phyloP scores from a whole-genome alignment of 768 basidiomycete genomes.

The Russula vinacea region DNA sequence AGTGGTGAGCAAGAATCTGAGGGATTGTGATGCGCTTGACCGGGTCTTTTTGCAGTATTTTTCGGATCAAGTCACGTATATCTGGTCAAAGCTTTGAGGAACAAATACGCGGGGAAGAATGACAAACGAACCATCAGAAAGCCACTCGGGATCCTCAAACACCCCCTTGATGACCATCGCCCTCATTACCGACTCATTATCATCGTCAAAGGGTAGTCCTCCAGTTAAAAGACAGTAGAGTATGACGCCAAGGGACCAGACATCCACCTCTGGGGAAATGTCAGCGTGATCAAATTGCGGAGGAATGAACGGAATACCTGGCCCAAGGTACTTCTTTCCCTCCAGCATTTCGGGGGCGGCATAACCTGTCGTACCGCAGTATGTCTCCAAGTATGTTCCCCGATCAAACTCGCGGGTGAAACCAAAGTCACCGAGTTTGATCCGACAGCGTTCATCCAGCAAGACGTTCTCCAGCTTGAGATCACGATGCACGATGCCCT shows the following conservation, averaged over 20 bases:
- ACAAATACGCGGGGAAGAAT: neutral
- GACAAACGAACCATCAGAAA: constrained; percentile 66
- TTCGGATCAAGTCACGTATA: constrained; percentile 76
- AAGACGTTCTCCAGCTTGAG: constrained; percentile 95
- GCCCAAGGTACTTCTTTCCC: constrained; percentile 85
- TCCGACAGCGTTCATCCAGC: constrained; percentile 82
- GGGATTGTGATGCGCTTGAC: constrained; percentile 73
- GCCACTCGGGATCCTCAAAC: constrained; percentile 91
- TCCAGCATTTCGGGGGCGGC: constrained; percentile 91
- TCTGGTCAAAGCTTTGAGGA: constrained; percentile 46
- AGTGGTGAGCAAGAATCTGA: constrained; percentile 79
- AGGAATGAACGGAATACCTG: constrained; percentile 48
- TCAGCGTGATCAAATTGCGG: neutral
- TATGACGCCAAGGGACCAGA: constrained; percentile 94
- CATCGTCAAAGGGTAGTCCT: constrained; percentile 48
- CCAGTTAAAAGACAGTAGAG: constrained; percentile 87
- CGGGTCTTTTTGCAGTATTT: constrained; percentile 75
- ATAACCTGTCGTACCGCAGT: constrained; percentile 93
- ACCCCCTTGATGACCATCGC: constrained; percentile 78
- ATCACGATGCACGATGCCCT: constrained; percentile 94
- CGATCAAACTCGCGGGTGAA: constrained; percentile 90
- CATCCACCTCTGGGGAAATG: constrained; percentile 71
- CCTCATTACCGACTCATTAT: constrained; percentile 51
- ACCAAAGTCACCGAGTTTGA: constrained; percentile 94
- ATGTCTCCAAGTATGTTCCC: constrained; percentile 80